phyloP scores from a whole-genome alignment of 257 asterid genomes.

The Gentiana straminea region DNA sequence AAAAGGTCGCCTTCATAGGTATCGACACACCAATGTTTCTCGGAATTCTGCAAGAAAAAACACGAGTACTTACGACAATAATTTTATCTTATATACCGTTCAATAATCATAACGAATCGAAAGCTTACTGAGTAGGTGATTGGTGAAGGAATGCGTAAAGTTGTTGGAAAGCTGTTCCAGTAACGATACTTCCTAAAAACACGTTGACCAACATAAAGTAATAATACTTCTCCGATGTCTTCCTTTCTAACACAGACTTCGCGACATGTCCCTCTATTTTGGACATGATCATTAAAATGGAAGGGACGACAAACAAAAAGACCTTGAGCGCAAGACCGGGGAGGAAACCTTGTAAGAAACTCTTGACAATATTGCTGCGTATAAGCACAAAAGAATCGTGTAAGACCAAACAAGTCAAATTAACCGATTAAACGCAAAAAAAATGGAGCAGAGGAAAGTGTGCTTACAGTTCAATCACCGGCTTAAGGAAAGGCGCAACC shows the following conservation, averaged over 20 bases:
- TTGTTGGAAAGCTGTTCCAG: constrained; percentile 96
- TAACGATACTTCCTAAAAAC: constrained; percentile 86
- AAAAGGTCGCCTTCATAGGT: constrained; percentile 99
- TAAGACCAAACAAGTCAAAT: too few species aligned
- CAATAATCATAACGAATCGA: not conserved
- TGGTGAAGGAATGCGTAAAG: constrained; percentile 87
- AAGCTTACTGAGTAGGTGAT: constrained; percentile 71
- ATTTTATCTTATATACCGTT: too few species aligned
- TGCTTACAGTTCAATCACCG: constrained; percentile 76
- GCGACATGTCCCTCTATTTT: constrained; percentile 92
- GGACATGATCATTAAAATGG: constrained; percentile 69
- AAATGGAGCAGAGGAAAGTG: constrained; percentile 3
- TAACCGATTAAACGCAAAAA: not conserved
- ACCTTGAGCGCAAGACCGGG: constrained; percentile 88
- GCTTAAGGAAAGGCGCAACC: constrained; percentile 93
- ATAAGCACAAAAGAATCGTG: constrained; percentile 1
- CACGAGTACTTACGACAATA: not conserved
- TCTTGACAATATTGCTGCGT: constrained; percentile 78
- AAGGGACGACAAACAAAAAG: constrained; percentile 61
- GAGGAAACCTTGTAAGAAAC: constrained; percentile 91
- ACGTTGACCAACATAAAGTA: constrained; percentile 93
- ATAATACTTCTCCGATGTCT: constrained; percentile 87
- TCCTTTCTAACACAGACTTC: constrained; percentile 61
- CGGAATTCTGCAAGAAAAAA: constrained; percentile 61
- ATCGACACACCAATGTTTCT: constrained; percentile 91